Base-by-base conservation (phyloP, 169 alveolate species). In the Babesia divergens region DNA sequence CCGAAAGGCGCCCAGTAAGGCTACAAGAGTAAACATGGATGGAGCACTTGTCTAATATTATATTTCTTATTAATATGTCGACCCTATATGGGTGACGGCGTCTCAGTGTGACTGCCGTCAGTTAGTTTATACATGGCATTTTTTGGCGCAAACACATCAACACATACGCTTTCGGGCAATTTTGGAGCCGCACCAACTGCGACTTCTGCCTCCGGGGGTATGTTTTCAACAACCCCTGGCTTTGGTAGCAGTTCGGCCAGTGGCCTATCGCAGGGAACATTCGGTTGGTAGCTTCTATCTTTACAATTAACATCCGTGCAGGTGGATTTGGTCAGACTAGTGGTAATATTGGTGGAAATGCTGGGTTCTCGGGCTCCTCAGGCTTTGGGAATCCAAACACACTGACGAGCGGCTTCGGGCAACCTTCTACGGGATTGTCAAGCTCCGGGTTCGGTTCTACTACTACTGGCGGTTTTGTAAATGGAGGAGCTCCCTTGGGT, bases 1-100 rank as follows among this genome's bases (percentile, higher is more conserved):
- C 28, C 55, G 72, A n/a, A 66, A 59, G 58, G 38, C 67, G 0
- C 86, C 86, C 11, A 62, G 64, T 35, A 65, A 67, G 47, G 86
- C 86, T 9, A 67, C 86, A 8, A 68, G 60, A 38, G 86, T 77
- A 38, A 77, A 65, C 60, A 34, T 77, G 46, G 72, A 72, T 22
- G 86, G 86, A 4, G 60, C 47, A 11, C 29, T 55, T 18, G 24
- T 52, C 13, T 76, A 50, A 50, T 44, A 8, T 6, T 22, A 51
- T 13, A 56, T 9, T 69, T 31, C 26, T 24, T 34, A 9, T 28
- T 11, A 38, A 13, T 68, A 54, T 20, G 18, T 28, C 22, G 16
- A 3, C 14, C n/a, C 22, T 50, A 35, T 31, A 53, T 28, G 54
- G 53, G 68, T 14, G 46, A 3, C 35, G 40, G 43, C n/a, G n/a